Evolutionary conservation across 805 yeast genomes (phyloP).

Genomic region (Candida fluviatilis): DNA sequence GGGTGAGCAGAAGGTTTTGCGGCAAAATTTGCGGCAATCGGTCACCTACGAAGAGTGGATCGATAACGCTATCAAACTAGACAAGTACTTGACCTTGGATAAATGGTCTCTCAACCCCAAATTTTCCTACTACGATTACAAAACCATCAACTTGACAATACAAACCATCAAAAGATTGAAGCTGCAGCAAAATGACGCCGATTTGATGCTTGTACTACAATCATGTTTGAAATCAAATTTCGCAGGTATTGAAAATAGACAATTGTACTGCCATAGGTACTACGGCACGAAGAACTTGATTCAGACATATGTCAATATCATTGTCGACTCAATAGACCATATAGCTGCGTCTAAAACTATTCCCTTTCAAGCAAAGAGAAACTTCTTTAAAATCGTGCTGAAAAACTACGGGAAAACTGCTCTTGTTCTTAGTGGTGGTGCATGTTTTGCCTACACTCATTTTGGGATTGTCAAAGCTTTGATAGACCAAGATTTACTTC

Average conservation of each 20-base stretch:
- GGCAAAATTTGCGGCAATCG: slow-evolving; percentile 48
- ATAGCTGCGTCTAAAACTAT: slow-evolving; percentile 38
- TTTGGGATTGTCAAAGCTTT: slow-evolving; percentile 73
- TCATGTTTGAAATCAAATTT: slow-evolving; percentile 69
- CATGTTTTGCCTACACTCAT: slow-evolving; percentile 72
- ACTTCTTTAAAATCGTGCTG: slow-evolving; percentile 53
- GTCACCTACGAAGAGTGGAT: slow-evolving; percentile 60
- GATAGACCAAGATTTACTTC: slow-evolving; percentile 61
- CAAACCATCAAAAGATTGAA: slow-evolving; percentile 36
- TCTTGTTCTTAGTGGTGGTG: slow-evolving; percentile 73
- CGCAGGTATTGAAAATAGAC: slow-evolving; percentile 74
- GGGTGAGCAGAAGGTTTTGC: slow-evolving; percentile 48
- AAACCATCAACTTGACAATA: slow-evolving; percentile 49
- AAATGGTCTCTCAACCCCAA: slow-evolving; percentile 60
- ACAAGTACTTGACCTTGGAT: slow-evolving; percentile 53
- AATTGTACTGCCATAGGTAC: slow-evolving; percentile 67
- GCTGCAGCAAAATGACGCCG: slow-evolving; percentile 32
- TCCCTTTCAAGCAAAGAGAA: slow-evolving; percentile 37
- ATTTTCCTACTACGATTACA: slow-evolving; percentile 66
- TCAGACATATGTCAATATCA: slow-evolving; percentile 50
- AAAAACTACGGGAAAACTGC: slow-evolving; percentile 72
- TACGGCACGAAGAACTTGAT: slow-evolving; percentile 69
- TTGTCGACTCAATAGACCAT: slow-evolving; percentile 42
- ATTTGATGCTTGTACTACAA: slow-evolving; percentile 53
- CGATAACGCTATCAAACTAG: slow-evolving; percentile 52